Evolutionary conservation across 2,329 filamentous ascomycete species (phyloP).

Genomic region (Fusarium oligoseptatum): DNA sequence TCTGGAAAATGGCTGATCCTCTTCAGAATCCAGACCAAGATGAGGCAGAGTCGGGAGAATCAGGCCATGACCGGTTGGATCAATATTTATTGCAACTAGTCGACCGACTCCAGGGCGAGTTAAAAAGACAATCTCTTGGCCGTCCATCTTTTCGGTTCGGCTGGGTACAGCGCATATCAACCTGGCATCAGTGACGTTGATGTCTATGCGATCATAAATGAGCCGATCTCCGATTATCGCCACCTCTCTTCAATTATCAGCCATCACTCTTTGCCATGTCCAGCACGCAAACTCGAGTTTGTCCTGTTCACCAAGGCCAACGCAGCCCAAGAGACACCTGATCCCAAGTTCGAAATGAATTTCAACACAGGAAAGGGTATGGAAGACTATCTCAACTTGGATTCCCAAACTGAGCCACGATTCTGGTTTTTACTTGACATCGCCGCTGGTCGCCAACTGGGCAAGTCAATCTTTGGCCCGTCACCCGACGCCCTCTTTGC

Average conservation of each 20-base stretch:
- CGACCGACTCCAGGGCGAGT: not conserved
- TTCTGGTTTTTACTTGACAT: slow-evolving; percentile 29
- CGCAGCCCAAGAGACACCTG: not conserved
- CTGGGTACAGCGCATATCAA: slow-evolving; percentile 18
- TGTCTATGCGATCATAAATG: slow-evolving; percentile 8
- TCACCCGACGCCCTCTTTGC: not conserved
- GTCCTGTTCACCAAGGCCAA: slow-evolving; percentile 11
- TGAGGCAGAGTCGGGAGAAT: not conserved
- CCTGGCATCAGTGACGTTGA: slow-evolving; percentile 20
- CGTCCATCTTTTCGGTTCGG: slow-evolving; percentile 27
- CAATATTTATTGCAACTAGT: not conserved
- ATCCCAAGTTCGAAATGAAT: slow-evolving; percentile 23
- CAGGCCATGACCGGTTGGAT: not conserved
- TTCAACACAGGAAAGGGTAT: slow-evolving; percentile 20
- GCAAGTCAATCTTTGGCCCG: slow-evolving; percentile 1
- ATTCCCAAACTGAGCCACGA: slow-evolving; percentile 9
- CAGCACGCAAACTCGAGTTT: slow-evolving; percentile 22
- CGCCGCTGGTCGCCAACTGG: slow-evolving; percentile 11
- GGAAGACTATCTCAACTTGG: slow-evolving; percentile 11
- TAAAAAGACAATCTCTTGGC: slow-evolving; percentile 11
- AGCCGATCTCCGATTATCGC: not conserved
- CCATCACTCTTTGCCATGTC: not conserved
- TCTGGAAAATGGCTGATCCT: not conserved
- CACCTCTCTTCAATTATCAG: not conserved
- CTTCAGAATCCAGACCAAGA: not conserved